Evolutionary conservation across 768 basidiomycete species (phyloP).

Genomic region (Suillus subaureus): DNA sequence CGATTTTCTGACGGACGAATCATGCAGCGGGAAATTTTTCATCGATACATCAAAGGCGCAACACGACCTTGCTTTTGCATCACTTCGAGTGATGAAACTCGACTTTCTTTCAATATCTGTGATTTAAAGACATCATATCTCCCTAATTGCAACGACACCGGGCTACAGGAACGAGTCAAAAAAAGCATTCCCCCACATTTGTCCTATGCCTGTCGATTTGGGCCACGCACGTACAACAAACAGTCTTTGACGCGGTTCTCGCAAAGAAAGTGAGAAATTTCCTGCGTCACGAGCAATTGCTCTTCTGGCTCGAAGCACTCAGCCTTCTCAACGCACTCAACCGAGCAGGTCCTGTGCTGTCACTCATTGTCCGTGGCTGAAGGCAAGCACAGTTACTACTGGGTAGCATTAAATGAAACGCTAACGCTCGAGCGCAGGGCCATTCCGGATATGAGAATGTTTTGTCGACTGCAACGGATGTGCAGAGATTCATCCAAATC

Average conservation of each 20-base stretch:
- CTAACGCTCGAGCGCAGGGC: background rate
- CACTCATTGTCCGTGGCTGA: background rate
- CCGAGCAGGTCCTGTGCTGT: background rate
- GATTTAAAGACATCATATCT: slow-evolving; percentile 36
- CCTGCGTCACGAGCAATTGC: slow-evolving; percentile 28
- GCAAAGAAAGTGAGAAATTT: slow-evolving; percentile 14
- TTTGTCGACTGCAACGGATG: slow-evolving; percentile 22
- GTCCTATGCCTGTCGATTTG: slow-evolving; percentile 40
- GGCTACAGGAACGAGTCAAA: slow-evolving; percentile 19
- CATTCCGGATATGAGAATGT: slow-evolving; percentile 3
- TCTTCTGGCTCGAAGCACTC: slow-evolving; percentile 45
- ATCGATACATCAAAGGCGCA: slow-evolving; percentile 13
- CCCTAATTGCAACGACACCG: slow-evolving; percentile 28
- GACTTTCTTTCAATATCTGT: slow-evolving; percentile 44
- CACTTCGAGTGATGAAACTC: slow-evolving; percentile 33
- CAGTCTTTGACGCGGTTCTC: slow-evolving; percentile 17
- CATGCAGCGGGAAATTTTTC: slow-evolving; percentile 24
- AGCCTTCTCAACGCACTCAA: slow-evolving; percentile 16
- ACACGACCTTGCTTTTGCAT: slow-evolving; percentile 26
- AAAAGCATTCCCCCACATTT: slow-evolving; percentile 31
- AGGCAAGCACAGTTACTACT: background rate
- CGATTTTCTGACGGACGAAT: slow-evolving; percentile 32
- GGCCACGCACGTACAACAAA: slow-evolving; percentile 31
- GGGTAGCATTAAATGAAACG: background rate
- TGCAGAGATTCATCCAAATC: slow-evolving; percentile 30